phyloP scores from a whole-genome alignment of 2,329 filamentous ascomycete genomes.

The Trichoderma harzianum region DNA sequence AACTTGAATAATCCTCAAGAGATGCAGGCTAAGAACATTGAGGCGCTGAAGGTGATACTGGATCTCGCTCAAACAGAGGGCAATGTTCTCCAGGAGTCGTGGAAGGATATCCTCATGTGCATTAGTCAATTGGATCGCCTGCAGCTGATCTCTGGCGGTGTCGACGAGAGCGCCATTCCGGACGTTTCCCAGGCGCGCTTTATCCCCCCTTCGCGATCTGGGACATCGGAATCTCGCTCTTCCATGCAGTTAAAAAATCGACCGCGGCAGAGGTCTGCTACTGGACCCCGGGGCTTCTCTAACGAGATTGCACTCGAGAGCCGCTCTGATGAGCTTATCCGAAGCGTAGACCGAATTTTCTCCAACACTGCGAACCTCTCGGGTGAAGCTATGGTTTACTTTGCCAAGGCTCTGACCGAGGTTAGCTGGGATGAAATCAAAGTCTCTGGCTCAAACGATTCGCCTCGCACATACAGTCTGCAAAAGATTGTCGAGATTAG shows the following conservation, averaged over 20 bases:
- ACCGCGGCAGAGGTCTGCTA: constrained; percentile 49
- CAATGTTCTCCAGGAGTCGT: constrained; percentile 82
- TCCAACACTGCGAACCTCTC: constrained; percentile 92
- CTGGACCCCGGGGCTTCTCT: constrained; percentile 63
- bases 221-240: constrained; percentile 58
- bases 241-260: constrained; percentile 59
- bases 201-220: constrained; percentile 55
- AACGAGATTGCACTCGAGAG: constrained; percentile 87
- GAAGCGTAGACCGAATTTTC: constrained; percentile 92
- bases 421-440: constrained; percentile 99
- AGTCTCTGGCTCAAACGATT: constrained; percentile 92
- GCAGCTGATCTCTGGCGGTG: constrained; percentile 89
- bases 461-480: constrained; percentile 91
- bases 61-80: constrained; percentile 93
- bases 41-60: constrained; percentile 85
- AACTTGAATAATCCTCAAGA: constrained; percentile 95
- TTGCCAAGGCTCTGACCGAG: constrained; percentile 86
- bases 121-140: constrained; percentile 94
- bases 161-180: constrained; percentile 87
- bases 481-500: constrained; percentile 99
- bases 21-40: constrained; percentile 93
- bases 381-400: constrained; percentile 92
- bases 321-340: constrained; percentile 87
- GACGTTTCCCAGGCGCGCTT: constrained; percentile 85
- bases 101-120: constrained; percentile 92